Evolutionary conservation across 768 basidiomycete genomes (phyloP), one percentile per base, ranked within the genome.

Genomic region (Crepidotus variabilis): DNA sequence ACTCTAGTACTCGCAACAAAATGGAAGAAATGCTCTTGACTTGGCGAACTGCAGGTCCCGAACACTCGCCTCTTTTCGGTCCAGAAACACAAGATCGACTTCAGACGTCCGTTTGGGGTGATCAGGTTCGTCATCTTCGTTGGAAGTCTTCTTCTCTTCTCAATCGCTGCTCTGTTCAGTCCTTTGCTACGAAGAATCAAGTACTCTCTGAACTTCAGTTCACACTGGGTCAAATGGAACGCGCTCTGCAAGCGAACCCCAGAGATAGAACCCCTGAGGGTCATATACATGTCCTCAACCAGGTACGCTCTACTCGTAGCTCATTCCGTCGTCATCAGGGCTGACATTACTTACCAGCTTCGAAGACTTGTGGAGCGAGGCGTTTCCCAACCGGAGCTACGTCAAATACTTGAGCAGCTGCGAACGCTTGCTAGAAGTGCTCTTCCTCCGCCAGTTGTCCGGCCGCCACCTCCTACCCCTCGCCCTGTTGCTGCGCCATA

Each of bases 21-120:
- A 95, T 99, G 92, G 93, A 96, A 68, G 97, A 99, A 71, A 94
- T 99, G 87, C 82, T 98, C 13, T 72, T 91, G 24, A 96, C 97
- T 6, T 99, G 97, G 97, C 81, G 94, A 39, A 88, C 85, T 21
- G 94, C 92, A 14, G 87, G 89, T 13, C 88, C 91, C 2, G 80
- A 78, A 33, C 84, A 90, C 34, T 83, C 83, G 52, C 91, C 95
- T 66, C 77, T 99, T 1, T 99, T 98, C 67, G 90, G 94, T 45
- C 72, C 82, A 24, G 82, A 82, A 2, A 81, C 90, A 18, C 94
- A 98, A 68, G 73, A 84, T 45, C 82, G 86, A 14, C 90, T 98
- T 59, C 97, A 98, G 70, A 80, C 85, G 18, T 86, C 87, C 34
- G 83, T 93, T 32, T 93, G 91, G 88, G 87, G 85, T 24, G 79